Evolutionary conservation across 2,329 filamentous ascomycete species (phyloP).

Genomic region (Ascochyta lentis): DNA sequence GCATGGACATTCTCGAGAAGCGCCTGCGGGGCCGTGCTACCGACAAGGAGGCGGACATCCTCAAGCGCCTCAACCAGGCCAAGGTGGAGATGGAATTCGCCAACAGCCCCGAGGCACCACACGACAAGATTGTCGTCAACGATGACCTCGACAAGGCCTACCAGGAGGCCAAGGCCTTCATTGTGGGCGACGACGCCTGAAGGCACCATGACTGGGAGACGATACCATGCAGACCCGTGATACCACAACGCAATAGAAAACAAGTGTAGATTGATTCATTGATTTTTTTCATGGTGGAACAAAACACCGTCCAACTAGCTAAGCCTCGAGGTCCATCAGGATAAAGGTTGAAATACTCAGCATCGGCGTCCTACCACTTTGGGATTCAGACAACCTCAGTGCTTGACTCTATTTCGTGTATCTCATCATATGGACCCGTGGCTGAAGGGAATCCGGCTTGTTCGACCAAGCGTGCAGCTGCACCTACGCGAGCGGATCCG

Average conservation of each 20-base stretch:
- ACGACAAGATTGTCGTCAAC: constrained; percentile 61
- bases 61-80: constrained; percentile 57
- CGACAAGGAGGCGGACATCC: constrained; percentile 57
- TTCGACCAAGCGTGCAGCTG: constrained; percentile 67
- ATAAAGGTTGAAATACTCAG: constrained; percentile 55
- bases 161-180: constrained; percentile 58
- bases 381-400: constrained; percentile 70
- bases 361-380: constrained; percentile 54
- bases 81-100: constrained; percentile 53
- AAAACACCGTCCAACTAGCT: constrained; percentile 28
- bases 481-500: constrained; percentile 53
- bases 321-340: constrained; percentile 53
- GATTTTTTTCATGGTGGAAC: too few relatives aligned
- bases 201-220: background rate
- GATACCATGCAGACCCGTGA: background rate
- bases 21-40: constrained; percentile 54
- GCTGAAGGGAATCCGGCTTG: constrained; percentile 64
- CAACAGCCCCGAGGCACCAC: constrained; percentile 50
- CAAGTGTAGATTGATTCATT: background rate
- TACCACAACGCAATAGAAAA: constrained; percentile 6
- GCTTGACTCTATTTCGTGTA: constrained; percentile 97
- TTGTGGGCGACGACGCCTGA: constrained; percentile 51
- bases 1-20: constrained; percentile 73
- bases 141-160: constrained; percentile 60
- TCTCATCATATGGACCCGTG: constrained; percentile 80